Evolutionary conservation across 2,329 filamentous ascomycete genomes (phyloP).

Genomic region (Ophiostoma fasciatum): DNA sequence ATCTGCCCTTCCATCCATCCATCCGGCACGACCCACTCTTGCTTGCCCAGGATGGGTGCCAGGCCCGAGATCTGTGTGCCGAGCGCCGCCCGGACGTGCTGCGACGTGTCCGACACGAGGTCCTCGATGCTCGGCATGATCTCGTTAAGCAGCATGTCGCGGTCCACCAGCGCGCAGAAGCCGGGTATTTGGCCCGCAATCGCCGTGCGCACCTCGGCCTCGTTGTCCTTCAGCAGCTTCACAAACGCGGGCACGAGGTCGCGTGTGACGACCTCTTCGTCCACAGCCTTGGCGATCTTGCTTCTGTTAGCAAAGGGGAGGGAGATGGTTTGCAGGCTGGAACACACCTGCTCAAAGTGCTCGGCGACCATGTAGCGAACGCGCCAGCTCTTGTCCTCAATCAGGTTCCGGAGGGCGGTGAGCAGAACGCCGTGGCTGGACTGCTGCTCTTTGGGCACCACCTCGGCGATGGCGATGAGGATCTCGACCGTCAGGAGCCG

Average conservation of each 20-base stretch:
- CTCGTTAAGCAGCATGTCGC: slow-evolving; percentile 76
- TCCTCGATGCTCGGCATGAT: slow-evolving; percentile 96
- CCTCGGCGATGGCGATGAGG: slow-evolving; percentile 89
- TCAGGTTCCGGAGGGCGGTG: slow-evolving; percentile 78
- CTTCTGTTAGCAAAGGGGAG: not conserved
- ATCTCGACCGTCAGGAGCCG: slow-evolving; percentile 91
- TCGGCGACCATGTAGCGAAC: slow-evolving; percentile 99
- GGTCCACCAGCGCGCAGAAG: slow-evolving; percentile 83
- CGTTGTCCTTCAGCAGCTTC: slow-evolving; percentile 93
- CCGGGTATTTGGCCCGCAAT: slow-evolving; percentile 96
- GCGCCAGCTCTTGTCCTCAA: slow-evolving; percentile 99
- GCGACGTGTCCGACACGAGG: slow-evolving; percentile 86
- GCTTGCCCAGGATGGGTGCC: slow-evolving; percentile 91
- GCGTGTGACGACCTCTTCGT: slow-evolving; percentile 86
- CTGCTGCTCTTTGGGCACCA: slow-evolving; percentile 96
- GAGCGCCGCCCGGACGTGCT: slow-evolving; percentile 89
- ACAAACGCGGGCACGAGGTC: slow-evolving; percentile 95
- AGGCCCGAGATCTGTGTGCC: slow-evolving; percentile 95
- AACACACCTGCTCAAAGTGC: slow-evolving; percentile 82
- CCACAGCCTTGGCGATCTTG: slow-evolving; percentile 93
- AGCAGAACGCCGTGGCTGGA: slow-evolving; percentile 87
- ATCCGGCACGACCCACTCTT: slow-evolving; percentile 79
- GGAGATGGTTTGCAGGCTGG: not conserved
- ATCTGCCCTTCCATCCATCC: too few relatives aligned
- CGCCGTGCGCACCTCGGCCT: slow-evolving; percentile 92